These are phyloP conservation scores for Starmera caribaea DNA, from an alignment of 805 yeast species.

Conservation along the genomic window DNA sequence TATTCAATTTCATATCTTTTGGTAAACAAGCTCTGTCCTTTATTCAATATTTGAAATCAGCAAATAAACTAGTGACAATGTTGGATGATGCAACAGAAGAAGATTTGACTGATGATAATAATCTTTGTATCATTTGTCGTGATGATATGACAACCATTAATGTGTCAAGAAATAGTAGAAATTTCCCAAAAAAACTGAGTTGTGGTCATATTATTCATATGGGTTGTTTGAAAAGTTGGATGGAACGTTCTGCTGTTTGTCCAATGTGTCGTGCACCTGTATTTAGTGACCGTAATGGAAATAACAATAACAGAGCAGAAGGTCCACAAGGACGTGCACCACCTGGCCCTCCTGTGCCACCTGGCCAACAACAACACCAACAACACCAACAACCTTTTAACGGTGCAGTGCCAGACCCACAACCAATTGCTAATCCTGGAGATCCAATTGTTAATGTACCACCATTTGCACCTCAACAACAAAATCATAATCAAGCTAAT, in stretches of 20 bases:
- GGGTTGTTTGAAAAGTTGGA: constrained; percentile 88
- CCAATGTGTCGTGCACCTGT: constrained; percentile 83
- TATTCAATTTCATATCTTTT: constrained; percentile 24
- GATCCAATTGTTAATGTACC: not conserved
- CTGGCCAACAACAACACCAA: constrained; percentile 1
- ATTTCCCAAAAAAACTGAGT: constrained; percentile 60
- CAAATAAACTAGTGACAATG: constrained; percentile 53
- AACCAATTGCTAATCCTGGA: not conserved
- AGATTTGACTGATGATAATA: constrained; percentile 52
- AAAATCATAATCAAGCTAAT: not conserved
- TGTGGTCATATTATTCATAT: constrained; percentile 88
- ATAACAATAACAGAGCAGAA: not conserved
- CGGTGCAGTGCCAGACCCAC: not conserved
- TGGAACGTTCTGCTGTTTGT: constrained; percentile 85
- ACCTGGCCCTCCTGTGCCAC: not conserved
- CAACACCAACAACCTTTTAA: constrained; percentile 2
- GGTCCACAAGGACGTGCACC: not conserved
- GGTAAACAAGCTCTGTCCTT: constrained; percentile 27
- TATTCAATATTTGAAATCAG: constrained; percentile 30
- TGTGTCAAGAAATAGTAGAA: constrained; percentile 27
- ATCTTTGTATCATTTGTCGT: constrained; percentile 79
- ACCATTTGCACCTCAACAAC: not conserved
- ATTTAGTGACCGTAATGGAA: constrained; percentile 21
- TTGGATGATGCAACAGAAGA: constrained; percentile 49
- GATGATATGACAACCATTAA: constrained; percentile 65